These are phyloP conservation scores for Tolypocladium ophioglossoides DNA, from an alignment of 2,329 filamentous ascomycete genomes.

Conservation along the genomic window DNA sequence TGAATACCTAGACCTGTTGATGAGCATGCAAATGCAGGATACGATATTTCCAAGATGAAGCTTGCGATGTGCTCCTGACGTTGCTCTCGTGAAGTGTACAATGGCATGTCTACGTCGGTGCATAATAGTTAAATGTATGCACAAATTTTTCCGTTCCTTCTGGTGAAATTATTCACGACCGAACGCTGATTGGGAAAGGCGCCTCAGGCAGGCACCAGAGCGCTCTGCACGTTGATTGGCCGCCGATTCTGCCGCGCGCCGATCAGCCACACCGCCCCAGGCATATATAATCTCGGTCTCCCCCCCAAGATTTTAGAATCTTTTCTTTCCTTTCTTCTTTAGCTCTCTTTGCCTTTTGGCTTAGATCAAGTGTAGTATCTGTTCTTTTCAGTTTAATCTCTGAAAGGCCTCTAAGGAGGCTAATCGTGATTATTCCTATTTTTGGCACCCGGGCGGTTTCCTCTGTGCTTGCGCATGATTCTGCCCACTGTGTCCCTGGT, in stretches of 20 bases:
- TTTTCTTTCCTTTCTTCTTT: constrained; percentile 22
- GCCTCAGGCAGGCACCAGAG: not conserved
- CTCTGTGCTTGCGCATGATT: constrained; percentile 31
- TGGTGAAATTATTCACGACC: too few relatives aligned
- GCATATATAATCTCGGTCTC: constrained; percentile 13
- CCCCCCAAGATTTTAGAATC: constrained; percentile 3
- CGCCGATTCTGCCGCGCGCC: constrained; percentile 2
- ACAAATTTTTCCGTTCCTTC: too few relatives aligned
- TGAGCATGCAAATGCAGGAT: not conserved
- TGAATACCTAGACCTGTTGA: not conserved
- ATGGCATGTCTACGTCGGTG: not conserved
- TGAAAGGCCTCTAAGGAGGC: constrained; percentile 68
- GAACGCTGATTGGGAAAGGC: not conserved
- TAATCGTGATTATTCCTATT: constrained; percentile 75
- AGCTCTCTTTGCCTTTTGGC: constrained; percentile 47
- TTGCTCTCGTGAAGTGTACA: too few relatives aligned
- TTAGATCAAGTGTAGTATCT: constrained; percentile 96
- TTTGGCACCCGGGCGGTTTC: constrained; percentile 24
- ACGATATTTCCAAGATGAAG: not conserved
- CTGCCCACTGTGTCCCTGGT: constrained; percentile 32
- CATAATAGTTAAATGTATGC: not conserved
- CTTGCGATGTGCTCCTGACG: not conserved
- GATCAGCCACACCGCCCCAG: constrained; percentile 2
- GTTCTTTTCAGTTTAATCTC: constrained; percentile 97
- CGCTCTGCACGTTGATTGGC: not conserved